Conservation (phyloP, 352 stramenopile species). For the Phytophthora cryptogea region DNA sequence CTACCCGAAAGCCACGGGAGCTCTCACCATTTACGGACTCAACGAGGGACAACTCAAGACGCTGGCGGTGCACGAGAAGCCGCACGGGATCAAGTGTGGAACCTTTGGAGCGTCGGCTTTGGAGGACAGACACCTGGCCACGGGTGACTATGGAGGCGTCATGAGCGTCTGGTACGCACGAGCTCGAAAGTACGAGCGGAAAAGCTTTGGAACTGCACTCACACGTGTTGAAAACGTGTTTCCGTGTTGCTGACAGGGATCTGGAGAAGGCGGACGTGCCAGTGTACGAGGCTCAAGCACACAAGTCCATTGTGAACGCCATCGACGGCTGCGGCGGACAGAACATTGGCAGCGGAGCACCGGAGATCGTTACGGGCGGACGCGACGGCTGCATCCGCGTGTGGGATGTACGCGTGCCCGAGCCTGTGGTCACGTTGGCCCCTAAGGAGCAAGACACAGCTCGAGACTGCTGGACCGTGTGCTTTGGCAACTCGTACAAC, state of each 20-base stretch:
- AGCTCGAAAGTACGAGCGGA: slow-evolving; percentile 5
- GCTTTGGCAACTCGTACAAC: slow-evolving; percentile 95
- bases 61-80: slow-evolving; percentile 72
- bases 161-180: slow-evolving; percentile 67
- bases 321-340: slow-evolving; percentile 95
- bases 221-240: slow-evolving; percentile 4
- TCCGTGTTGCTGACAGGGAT: slow-evolving; percentile 49
- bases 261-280: slow-evolving; percentile 78
- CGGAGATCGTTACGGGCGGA: slow-evolving; percentile 94
- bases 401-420: slow-evolving; percentile 93
- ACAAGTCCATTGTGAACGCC: slow-evolving; percentile 94
- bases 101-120: slow-evolving; percentile 95
- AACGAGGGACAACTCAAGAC: slow-evolving; percentile 87
- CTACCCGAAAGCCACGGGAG: slow-evolving; percentile 92
- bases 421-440: slow-evolving; percentile 93
- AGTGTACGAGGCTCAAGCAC: slow-evolving; percentile 90
- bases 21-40: slow-evolving; percentile 91
- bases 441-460: slow-evolving; percentile 79
- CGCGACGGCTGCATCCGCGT: slow-evolving; percentile 95
- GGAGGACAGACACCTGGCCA: slow-evolving; percentile 88
- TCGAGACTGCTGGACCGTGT: slow-evolving; percentile 96
- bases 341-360: slow-evolving; percentile 88
- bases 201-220: slow-evolving; percentile 14
- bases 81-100: slow-evolving; percentile 94
- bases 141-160: slow-evolving; percentile 76